Evolutionary conservation across 2,329 filamentous ascomycete genomes (phyloP), one percentile per base, ranked within the genome.

Genomic region (Colletotrichum lupini): DNA sequence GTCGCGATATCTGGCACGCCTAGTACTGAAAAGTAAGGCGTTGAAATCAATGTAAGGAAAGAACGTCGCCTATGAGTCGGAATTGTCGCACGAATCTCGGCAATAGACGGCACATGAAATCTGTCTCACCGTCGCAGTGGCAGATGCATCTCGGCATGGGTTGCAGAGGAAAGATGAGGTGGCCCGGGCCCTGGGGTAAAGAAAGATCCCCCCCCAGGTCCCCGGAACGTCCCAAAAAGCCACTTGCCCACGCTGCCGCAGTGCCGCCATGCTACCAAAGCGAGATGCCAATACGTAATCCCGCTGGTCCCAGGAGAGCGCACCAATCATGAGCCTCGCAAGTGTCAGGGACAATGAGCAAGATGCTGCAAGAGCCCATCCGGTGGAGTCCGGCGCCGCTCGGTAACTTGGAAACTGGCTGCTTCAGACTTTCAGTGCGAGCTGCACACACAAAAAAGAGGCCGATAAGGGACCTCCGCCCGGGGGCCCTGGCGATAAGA

Each of bases 341-440:
- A 22, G 30, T 52, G 56, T 66, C 19, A 53, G 46, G 67, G 28
- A 32, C 61, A 16, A 59, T 59, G 60, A 61, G 42, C 62, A 71
- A 55, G 30, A 26, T 6, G 37, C 37, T 42, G 55, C 53, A 62
- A 61, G 28, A 60, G 22, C 58, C 35, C 32, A 52, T 52, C n/a
- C n/a, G n/a, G 69, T 68, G 69, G 64, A 58, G 69, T 68, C 57
- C 63, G 56, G 55, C 68, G 56, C 46, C 62, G 68, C 68, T 72
- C 64, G 57, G 69, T 58, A 68, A 68, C 64, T 61, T 56, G 62
- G 62, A 30, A 49, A 62, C 30, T 55, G 57, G 62, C 26, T 66
- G 32, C 32, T 35, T 35, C 11, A 35, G 32, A 35, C 32, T 35
- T 19, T 12, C 37, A 42, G 16, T 12, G 37, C 16, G 1, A 42